A percentile compares a stretch with the other conserved stretches of the same genome.
Conservation (phyloP, 345 rosid genomes). For the Murraya paniculata region DNA sequence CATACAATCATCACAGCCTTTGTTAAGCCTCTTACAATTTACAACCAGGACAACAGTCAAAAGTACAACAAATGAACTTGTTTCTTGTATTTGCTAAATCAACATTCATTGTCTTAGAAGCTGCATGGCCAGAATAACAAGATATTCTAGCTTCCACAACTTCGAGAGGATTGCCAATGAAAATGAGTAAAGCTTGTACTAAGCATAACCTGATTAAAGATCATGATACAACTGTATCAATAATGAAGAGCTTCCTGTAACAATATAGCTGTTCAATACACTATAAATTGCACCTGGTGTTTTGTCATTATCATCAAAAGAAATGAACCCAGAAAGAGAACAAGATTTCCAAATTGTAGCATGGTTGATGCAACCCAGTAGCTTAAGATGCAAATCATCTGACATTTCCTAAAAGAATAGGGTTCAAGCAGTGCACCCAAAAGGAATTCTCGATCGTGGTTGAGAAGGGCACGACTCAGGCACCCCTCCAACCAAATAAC, state of each 20-base stretch:
- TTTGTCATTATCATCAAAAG: too few species aligned
- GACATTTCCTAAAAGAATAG: background rate
- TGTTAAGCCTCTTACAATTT: too few species aligned
- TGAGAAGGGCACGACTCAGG: background rate
- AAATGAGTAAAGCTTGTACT: background rate
- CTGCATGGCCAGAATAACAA: too few species aligned
- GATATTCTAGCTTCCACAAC: background rate
- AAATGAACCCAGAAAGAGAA: background rate
- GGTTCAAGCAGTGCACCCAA: background rate
- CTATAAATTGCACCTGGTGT: too few species aligned
- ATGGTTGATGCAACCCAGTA: background rate
- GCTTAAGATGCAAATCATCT: background rate
- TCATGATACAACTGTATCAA: background rate
- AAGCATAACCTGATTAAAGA: background rate
- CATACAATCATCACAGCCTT: background rate
- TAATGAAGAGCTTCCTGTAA: background rate
- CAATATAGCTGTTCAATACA: background rate
- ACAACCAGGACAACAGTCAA: background rate
- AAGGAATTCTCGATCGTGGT: background rate
- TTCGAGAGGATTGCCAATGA: background rate
- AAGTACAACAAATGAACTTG: background rate
- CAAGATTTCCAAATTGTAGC: background rate
- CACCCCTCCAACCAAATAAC: background rate
- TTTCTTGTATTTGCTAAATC: background rate
- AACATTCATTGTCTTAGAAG: background rate